Conservation (phyloP, 805 yeast species). For the Metschnikowia kunwiensis region DNA sequence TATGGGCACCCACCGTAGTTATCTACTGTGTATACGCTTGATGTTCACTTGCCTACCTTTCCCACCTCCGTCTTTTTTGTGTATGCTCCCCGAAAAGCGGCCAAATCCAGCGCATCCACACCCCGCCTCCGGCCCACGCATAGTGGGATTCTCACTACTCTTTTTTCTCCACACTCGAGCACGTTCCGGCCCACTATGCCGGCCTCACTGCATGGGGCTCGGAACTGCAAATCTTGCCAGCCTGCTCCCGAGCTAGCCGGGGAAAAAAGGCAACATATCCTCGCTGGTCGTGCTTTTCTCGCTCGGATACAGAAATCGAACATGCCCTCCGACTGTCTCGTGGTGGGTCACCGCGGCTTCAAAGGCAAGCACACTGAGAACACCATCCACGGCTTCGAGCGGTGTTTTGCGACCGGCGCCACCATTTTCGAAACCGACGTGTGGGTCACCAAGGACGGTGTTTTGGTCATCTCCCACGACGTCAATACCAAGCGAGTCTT, state of each 20-base stretch:
- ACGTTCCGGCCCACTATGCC: neutral
- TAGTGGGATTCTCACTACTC: too few relatives aligned
- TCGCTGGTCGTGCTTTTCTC: neutral
- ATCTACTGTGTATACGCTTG: too few relatives aligned
- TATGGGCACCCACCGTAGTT: too few relatives aligned
- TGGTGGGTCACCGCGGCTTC: constrained; percentile 44
- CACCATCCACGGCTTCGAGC: constrained; percentile 35
- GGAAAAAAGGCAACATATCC: too few relatives aligned
- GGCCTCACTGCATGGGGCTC: constrained; percentile 1
- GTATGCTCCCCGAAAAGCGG: too few relatives aligned
- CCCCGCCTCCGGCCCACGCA: too few relatives aligned
- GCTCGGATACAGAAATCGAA: neutral
- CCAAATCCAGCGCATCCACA: too few relatives aligned
- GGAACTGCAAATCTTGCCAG: neutral
- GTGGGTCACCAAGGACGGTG: constrained; percentile 37
- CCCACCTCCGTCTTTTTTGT: too few relatives aligned
- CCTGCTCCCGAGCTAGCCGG: neutral
- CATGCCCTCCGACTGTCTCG: constrained; percentile 13
- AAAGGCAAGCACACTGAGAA: constrained; percentile 41
- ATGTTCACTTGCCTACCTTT: too few relatives aligned
- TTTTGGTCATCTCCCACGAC: constrained; percentile 41
- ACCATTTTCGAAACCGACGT: constrained; percentile 42
- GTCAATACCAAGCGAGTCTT: constrained; percentile 37
- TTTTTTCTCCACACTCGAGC: neutral
- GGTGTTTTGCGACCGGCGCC: constrained; percentile 39